Evolutionary conservation across 2,329 filamentous ascomycete species (phyloP).

Genomic region (Monilinia fructigena): DNA sequence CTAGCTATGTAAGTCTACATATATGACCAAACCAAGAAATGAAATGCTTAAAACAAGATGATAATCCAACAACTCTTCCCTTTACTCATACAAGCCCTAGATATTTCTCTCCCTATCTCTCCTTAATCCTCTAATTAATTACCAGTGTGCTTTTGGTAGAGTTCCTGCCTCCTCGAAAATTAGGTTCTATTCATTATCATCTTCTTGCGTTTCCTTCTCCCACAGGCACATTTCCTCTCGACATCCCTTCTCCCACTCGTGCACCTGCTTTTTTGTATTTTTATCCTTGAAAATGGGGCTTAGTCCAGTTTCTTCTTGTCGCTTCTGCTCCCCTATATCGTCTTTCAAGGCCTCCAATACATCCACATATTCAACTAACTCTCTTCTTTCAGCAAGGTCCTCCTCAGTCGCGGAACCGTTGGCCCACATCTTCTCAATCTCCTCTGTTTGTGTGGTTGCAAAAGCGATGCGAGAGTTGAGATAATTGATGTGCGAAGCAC

Average conservation of each 20-base stretch:
- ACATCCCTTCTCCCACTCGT: neutral
- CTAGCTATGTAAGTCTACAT: neutral
- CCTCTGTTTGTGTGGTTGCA: neutral
- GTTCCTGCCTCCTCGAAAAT: no score
- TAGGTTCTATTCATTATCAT: neutral
- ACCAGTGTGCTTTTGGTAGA: neutral
- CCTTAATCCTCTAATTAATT: no score
- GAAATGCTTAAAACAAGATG: neutral
- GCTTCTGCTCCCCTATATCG: neutral
- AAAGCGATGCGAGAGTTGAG: slow-evolving; percentile 10
- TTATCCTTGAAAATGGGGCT: slow-evolving; percentile 11
- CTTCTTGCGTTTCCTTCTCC: slow-evolving; percentile 2
- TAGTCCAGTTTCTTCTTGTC: neutral
- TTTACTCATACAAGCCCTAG: neutral
- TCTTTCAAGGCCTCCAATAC: neutral
- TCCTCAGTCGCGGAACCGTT: neutral
- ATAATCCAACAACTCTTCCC: neutral
- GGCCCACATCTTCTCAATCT: slow-evolving; percentile 4
- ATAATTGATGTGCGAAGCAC: slow-evolving; percentile 12
- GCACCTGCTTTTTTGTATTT: slow-evolving; percentile 8
- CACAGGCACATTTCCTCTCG: slow-evolving; percentile 9
- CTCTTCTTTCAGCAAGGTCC: neutral
- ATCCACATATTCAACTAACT: neutral
- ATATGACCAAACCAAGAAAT: neutral
- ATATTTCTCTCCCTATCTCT: neutral